A percentile compares a stretch with the other conserved stretches of the same genome.
Conservation (phyloP, 345 rosid genomes). For the Camelina neglecta region DNA sequence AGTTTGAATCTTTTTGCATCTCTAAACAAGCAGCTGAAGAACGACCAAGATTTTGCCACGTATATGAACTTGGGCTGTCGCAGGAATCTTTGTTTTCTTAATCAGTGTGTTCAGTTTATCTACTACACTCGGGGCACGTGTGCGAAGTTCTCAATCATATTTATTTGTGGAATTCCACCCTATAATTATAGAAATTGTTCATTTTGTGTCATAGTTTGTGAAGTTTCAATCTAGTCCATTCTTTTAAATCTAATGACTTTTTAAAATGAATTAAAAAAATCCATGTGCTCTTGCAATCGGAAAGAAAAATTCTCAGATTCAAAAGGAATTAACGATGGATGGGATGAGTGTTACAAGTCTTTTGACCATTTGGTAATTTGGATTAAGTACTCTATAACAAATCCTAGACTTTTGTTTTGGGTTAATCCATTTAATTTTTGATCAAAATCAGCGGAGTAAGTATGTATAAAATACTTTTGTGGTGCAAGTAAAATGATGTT, state of each 20-base stretch:
- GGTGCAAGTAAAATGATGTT: too few relatives aligned
- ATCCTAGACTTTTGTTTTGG: too few relatives aligned
- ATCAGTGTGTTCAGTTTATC: background rate
- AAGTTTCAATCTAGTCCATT: background rate
- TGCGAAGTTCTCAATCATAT: conserved; percentile 7
- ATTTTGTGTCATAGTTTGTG: background rate
- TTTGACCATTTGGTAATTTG: too few relatives aligned
- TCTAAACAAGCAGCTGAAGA: background rate
- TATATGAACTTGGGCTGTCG: background rate
- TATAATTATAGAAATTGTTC: accelerated
- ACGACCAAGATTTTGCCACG: conserved; percentile 20
- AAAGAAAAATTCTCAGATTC: too few relatives aligned
- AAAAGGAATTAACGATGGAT: too few relatives aligned
- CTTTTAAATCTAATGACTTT: background rate
- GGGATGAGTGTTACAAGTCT: too few relatives aligned
- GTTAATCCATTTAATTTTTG: too few relatives aligned
- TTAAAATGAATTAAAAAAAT: too few relatives aligned
- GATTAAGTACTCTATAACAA: too few relatives aligned
- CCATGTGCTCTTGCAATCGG: too few relatives aligned
- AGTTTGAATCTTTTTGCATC: background rate
- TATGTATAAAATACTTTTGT: too few relatives aligned
- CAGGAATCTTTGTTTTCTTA: conserved; percentile 13
- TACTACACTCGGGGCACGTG: background rate
- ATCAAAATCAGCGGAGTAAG: too few relatives aligned
- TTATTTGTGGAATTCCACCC: background rate